Conservation (phyloP, 257 asterid species). For the Lycium barbarum region DNA sequence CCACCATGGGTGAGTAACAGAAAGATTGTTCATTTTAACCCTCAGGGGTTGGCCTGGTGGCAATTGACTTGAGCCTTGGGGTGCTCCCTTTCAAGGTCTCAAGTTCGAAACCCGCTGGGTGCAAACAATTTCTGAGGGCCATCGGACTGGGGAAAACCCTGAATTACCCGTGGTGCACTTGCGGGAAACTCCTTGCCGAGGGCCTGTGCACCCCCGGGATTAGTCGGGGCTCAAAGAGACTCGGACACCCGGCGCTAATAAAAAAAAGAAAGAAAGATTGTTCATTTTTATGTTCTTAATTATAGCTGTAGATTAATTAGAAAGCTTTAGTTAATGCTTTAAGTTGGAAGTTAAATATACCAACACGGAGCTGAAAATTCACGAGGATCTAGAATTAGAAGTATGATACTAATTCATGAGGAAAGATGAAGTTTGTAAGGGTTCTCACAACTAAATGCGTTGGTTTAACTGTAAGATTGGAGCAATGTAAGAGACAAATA, state of each 20-base stretch:
- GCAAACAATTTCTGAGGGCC: no score
- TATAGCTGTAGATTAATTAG: neutral
- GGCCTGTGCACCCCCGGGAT: no score
- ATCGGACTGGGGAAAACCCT: no score
- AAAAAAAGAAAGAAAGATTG: neutral
- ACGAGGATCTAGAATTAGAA: slow-evolving; percentile 21
- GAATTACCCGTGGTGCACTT: no score
- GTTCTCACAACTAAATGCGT: slow-evolving; percentile 1
- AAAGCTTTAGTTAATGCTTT: neutral
- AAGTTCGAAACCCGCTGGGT: no score
- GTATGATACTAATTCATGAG: slow-evolving; percentile 16
- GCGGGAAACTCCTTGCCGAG: no score
- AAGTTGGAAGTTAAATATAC: neutral
- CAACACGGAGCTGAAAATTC: neutral
- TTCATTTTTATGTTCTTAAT: neutral
- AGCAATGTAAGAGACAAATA: neutral
- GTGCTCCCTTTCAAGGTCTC: no score
- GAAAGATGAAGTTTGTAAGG: slow-evolving; percentile 4
- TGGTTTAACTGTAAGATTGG: neutral
- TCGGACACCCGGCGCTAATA: no score
- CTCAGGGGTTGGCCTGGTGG: no score
- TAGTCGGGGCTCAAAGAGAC: no score
- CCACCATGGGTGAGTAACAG: slow-evolving; percentile 6
- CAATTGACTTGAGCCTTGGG: no score
- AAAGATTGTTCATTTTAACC: neutral